Conservation (phyloP, 2,329 filamentous ascomycete genomes). For the Samsoniella hepiali region DNA sequence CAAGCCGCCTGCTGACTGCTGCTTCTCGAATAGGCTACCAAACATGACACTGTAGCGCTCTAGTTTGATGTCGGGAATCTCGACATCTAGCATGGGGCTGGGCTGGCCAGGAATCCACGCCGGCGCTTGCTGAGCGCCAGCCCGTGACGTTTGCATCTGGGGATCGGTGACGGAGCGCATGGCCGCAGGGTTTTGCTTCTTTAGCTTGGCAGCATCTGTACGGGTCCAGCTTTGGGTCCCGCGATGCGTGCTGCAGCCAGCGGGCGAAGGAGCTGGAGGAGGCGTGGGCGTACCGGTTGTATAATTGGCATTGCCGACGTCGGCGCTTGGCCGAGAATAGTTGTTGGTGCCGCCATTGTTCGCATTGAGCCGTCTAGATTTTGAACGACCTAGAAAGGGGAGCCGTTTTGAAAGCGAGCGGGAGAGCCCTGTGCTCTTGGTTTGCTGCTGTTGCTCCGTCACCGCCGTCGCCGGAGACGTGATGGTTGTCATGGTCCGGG, state of each 20-base stretch:
- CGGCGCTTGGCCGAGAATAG: constrained; percentile 4
- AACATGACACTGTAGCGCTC: constrained; percentile 97
- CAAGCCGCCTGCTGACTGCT: constrained; percentile 34
- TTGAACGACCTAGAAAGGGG: constrained; percentile 14
- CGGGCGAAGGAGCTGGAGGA: neutral
- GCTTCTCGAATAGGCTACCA: constrained; percentile 61
- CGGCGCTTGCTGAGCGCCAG: neutral
- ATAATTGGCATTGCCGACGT: neutral
- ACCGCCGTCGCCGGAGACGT: neutral
- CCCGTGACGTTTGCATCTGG: neutral
- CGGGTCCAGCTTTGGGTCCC: neutral
- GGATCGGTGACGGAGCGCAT: constrained; percentile 3
- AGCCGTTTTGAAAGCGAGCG: constrained; percentile 20
- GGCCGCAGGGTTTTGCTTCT: constrained; percentile 1
- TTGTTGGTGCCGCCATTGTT: constrained; percentile 4
- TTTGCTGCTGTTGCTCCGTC: constrained; percentile 3
- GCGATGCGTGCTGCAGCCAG: neutral
- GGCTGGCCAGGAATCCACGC: neutral
- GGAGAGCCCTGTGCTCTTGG: constrained; percentile 10
- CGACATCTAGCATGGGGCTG: constrained; percentile 59
- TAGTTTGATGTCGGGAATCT: constrained; percentile 76
- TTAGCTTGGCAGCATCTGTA: neutral
- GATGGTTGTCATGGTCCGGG: constrained; percentile 21
- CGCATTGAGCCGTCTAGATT: constrained; percentile 4
- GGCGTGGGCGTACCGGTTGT: neutral